Conservation (phyloP, 768 basidiomycete genomes). For the Suillus bovinus region DNA sequence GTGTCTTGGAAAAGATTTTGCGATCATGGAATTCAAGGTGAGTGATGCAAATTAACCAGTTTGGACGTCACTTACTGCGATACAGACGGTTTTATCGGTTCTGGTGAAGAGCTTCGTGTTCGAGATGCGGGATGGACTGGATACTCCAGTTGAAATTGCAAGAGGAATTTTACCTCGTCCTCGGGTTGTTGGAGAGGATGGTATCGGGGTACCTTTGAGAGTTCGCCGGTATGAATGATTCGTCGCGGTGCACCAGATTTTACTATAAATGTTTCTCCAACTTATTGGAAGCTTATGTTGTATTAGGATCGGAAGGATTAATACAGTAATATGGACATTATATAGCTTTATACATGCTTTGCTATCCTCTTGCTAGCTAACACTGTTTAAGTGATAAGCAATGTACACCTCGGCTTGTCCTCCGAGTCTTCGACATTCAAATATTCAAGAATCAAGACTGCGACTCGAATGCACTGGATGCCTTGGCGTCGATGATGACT, state of each 20-base stretch:
- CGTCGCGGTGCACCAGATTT: background rate
- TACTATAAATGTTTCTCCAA: background rate
- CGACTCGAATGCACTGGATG: no score
- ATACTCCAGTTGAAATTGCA: background rate
- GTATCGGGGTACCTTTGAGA: background rate
- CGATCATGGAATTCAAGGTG: background rate
- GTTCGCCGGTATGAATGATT: background rate
- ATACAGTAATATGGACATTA: no score
- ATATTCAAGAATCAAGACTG: no score
- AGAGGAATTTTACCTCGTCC: background rate
- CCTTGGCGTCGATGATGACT: no score
- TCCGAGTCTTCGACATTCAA: no score
- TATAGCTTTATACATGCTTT: no score
- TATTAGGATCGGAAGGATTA: no score
- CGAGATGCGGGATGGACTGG: background rate
- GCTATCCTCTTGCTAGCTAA: no score
- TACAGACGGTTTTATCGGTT: background rate
- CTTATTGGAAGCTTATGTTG: background rate
- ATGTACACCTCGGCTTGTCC: no score
- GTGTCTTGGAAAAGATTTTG: background rate
- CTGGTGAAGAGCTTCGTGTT: background rate
- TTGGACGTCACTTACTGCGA: background rate
- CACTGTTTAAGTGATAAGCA: no score
- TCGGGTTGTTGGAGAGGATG: background rate
- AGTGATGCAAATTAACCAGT: background rate